These are phyloP conservation scores for Diutina rugosa DNA, from an alignment of 1,139 yeast genomes.

Conservation along the genomic window DNA sequence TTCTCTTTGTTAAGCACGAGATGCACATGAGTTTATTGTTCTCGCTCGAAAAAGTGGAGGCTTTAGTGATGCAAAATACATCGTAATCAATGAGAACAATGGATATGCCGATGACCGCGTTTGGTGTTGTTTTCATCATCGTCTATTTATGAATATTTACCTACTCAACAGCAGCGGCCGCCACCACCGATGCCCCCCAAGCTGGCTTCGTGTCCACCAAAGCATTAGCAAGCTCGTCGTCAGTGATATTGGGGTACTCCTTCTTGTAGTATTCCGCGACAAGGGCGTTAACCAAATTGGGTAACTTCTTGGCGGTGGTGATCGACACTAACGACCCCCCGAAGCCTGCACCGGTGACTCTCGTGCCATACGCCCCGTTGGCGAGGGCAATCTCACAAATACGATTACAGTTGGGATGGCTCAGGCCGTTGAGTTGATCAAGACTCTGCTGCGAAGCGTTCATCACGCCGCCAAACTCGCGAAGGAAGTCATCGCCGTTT, in stretches of 20 bases:
- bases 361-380: constrained; percentile 52
- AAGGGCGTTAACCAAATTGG: constrained; percentile 32
- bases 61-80: not conserved
- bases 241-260: constrained; percentile 33
- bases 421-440: constrained; percentile 36
- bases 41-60: not conserved
- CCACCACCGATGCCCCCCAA: constrained; percentile 37
- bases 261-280: constrained; percentile 33
- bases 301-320: constrained; percentile 35
- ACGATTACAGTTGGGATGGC: constrained; percentile 39
- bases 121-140: not conserved
- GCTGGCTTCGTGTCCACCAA: constrained; percentile 48
- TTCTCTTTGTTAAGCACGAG: not conserved
- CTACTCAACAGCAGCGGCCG: not conserved
- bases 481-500: constrained; percentile 17
- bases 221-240: constrained; percentile 35
- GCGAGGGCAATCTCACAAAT: constrained; percentile 40
- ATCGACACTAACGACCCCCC: constrained; percentile 66
- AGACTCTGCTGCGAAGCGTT: constrained; percentile 49
- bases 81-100: not conserved
- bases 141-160: not conserved
- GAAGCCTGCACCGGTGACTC: constrained; percentile 77
- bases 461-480: constrained; percentile 40
- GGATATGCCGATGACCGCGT: not conserved
- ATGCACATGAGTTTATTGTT: not conserved